Conservation (phyloP, 371 early-diverging fungal species). For the Zopfochytrium polystomum region DNA sequence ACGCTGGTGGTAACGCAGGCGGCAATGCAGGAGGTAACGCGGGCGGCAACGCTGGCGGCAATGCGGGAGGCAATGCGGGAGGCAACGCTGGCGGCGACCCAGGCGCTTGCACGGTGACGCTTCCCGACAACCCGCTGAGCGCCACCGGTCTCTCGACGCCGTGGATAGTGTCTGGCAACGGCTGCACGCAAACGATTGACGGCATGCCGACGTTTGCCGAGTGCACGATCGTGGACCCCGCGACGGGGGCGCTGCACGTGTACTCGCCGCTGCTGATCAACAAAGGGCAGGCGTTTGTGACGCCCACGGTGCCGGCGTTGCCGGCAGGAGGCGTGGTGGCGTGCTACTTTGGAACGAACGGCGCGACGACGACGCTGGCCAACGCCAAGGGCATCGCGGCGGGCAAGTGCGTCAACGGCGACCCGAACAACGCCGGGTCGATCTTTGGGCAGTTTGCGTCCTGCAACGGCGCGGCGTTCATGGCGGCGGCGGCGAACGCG, state of each 20-base stretch:
- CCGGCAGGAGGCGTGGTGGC: constrained; percentile 33
- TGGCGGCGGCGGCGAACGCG: constrained; percentile 24
- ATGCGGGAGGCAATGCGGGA: no score
- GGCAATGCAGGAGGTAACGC: not conserved
- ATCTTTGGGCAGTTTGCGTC: constrained; percentile 40
- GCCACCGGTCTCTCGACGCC: constrained; percentile 17
- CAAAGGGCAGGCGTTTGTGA: constrained; percentile 23
- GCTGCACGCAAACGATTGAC: constrained; percentile 11
- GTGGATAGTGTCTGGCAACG: constrained; percentile 8
- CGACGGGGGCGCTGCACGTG: constrained; percentile 25
- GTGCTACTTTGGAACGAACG: constrained; percentile 42
- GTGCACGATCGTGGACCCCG: constrained; percentile 31
- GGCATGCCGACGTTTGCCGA: constrained; percentile 29
- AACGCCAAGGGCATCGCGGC: constrained; percentile 16
- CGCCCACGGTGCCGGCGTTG: constrained; percentile 33
- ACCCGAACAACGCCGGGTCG: not conserved
- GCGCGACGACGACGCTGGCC: constrained; percentile 24
- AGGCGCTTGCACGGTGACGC: constrained; percentile 8
- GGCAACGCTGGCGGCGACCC: no score
- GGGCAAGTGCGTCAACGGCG: constrained; percentile 33
- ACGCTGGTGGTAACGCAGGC: not conserved
- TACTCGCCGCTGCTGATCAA: constrained; percentile 38
- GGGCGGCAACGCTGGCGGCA: not conserved
- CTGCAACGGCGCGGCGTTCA: constrained; percentile 35
- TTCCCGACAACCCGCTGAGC: constrained; percentile 7